Base-by-base conservation (phyloP, 2,329 filamentous ascomycete genomes). In the Colletotrichum magnum region DNA sequence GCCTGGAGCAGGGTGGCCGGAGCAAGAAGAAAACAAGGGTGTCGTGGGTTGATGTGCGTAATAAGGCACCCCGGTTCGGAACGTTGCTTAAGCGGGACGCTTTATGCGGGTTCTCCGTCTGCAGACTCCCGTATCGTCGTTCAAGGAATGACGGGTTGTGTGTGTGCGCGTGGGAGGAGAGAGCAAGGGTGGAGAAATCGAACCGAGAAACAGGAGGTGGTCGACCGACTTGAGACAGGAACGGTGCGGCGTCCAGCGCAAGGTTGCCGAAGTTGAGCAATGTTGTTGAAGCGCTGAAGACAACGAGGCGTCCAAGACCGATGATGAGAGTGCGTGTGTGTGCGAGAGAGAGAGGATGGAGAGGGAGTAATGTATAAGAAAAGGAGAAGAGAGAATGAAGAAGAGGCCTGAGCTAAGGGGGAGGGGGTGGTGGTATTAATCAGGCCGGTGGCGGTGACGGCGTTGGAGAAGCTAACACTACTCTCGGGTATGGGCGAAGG, bases 221-320 rank as follows among this genome's bases (percentile, higher is more conserved):
- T 53, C 45, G 45, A 56, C 63, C 57, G 45, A 56, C 63, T 62
- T 56, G 64, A 70, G 68, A 70, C 68, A 68, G 28, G 63, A 70
- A 68, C 64, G 67, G 58, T 68, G 68, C 64, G 64, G 68, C 68
- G 68, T 68, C 68, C 68, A 70, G 68, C 68, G 64, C 68, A 70
- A 60, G 58, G 64, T 70, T 63, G 68, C 68, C 58, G 68, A 70
- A 70, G 64, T 58, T 61, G 58, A 70, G 63, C 57, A 63, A 41
- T 53, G 57, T 68, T 68, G n/a, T 12, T n/a, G 64, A 68, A 58
- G 52, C 51, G 47, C 56, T 60, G 66, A 59, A 69, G 66, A 43
- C 58, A 36, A 52, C 16, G 50, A 62, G 50, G 51, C 59, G 59
- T 62, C 41, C 24, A 36, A 21, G 59, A 60, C 50, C 54, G 50